Evolutionary conservation across 2,329 filamentous ascomycete species (phyloP).

Genomic region (Sclerotinia nivalis): DNA sequence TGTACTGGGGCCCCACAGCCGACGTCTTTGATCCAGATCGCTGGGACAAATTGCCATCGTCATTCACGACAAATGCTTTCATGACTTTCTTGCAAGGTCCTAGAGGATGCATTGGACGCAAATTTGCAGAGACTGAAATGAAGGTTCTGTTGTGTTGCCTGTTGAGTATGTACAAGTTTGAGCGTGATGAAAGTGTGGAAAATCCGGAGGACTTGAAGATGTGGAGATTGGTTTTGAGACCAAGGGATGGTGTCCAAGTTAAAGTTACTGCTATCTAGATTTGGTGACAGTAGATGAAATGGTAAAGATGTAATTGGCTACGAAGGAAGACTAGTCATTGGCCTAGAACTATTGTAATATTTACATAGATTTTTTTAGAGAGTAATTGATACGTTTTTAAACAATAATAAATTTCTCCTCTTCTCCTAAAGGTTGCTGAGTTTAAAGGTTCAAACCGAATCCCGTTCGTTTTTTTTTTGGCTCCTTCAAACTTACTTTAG

Average conservation of each 20-base stretch:
- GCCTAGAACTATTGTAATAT: neutral
- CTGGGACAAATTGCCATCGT: slow-evolving; percentile 45
- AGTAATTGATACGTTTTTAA: neutral
- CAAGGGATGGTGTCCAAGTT: slow-evolving; percentile 44
- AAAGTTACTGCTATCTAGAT: slow-evolving; percentile 31
- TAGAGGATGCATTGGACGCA: slow-evolving; percentile 41
- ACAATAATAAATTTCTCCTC: too few species aligned
- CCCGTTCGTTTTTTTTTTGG: too few species aligned
- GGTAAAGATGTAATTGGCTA: too few species aligned
- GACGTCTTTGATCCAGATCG: slow-evolving; percentile 47
- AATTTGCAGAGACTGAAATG: slow-evolving; percentile 44
- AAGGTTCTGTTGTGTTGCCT: slow-evolving; percentile 41
- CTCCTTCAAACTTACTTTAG: too few species aligned
- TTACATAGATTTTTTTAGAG: neutral
- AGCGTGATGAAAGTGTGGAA: slow-evolving; percentile 42
- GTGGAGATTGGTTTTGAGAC: slow-evolving; percentile 50
- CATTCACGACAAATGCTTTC: slow-evolving; percentile 38
- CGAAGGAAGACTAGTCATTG: neutral
- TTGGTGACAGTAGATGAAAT: slow-evolving; percentile 23
- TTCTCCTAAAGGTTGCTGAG: too few species aligned
- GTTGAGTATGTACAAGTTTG: slow-evolving; percentile 42
- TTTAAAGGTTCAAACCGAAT: too few species aligned
- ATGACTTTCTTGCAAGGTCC: slow-evolving; percentile 40
- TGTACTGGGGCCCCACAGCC: slow-evolving; percentile 46
- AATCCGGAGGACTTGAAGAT: slow-evolving; percentile 51